Conservation (phyloP, 2,329 filamentous ascomycete genomes). For the Aspergillus persii region DNA sequence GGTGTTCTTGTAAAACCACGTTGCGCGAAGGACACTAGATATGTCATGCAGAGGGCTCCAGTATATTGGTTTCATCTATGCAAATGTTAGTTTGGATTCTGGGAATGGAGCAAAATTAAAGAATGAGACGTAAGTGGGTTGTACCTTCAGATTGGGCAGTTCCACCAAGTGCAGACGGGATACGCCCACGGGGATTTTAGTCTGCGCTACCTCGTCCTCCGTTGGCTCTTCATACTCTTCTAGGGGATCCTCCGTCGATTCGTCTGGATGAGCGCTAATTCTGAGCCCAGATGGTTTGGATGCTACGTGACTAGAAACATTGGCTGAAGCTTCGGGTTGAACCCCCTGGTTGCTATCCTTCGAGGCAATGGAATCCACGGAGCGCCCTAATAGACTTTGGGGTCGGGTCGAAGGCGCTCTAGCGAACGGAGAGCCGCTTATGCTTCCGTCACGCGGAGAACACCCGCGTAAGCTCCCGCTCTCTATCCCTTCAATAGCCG, state of each 20-base stretch:
- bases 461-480: conserved; percentile 24
- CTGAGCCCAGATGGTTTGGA: conserved; percentile 30
- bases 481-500: conserved; percentile 20
- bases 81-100: not conserved
- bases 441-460: conserved; percentile 36
- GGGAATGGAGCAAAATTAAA: not conserved
- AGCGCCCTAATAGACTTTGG: conserved; percentile 30
- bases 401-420: conserved; percentile 38
- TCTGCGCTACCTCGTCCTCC: conserved; percentile 35
- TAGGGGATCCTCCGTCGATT: conserved; percentile 10
- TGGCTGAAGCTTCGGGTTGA: conserved; percentile 19
- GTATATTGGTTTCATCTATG: conserved; percentile 91
- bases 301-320: conserved; percentile 11
- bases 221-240: conserved; percentile 12
- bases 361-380: conserved; percentile 26
- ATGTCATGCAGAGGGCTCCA: conserved; percentile 94
- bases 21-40: conserved; percentile 76
- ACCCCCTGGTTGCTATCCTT: conserved; percentile 22
- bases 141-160: conserved; percentile 64
- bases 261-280: conserved; percentile 23
- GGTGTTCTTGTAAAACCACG: conserved; percentile 96
- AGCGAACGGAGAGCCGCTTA: conserved; percentile 50
- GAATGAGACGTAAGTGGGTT: not conserved
- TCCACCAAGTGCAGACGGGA: conserved; percentile 88
- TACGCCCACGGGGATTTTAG: conserved; percentile 77